These are phyloP conservation scores for Cicer chorassanicum DNA, from an alignment of 306 rosid species.

Conservation along the genomic window DNA sequence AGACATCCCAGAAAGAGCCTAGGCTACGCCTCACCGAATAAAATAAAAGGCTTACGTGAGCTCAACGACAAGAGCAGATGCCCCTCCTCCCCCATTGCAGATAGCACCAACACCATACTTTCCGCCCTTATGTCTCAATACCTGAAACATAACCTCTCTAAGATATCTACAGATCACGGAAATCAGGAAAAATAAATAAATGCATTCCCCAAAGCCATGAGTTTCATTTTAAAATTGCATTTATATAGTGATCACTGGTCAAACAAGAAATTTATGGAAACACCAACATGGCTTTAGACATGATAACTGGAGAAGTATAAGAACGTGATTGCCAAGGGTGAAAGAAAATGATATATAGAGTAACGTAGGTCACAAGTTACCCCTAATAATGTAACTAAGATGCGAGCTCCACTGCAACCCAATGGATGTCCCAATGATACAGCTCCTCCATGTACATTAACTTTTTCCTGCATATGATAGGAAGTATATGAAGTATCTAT, in stretches of 20 bases:
- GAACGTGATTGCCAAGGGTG: conserved; percentile 5
- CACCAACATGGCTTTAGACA: conserved; percentile 6
- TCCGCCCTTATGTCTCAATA: conserved; percentile 75
- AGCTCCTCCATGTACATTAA: conserved; percentile 89
- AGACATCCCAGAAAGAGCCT: background rate
- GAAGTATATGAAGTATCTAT: conserved; percentile 37
- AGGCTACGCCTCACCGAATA: background rate
- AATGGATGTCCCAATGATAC: conserved; percentile 95
- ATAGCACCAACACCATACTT: conserved; percentile 81
- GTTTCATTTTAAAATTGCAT: conserved; percentile 33
- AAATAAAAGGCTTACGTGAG: conserved; percentile 62
- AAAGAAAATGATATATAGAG: conserved; percentile 29
- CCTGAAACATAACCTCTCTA: conserved; percentile 58
- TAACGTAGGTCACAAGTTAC: conserved; percentile 50
- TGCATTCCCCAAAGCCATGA: background rate
- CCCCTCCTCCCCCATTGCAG: conserved; percentile 99
- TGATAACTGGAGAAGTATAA: conserved; percentile 8
- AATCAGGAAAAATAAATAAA: background rate
- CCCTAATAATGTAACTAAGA: conserved; percentile 87
- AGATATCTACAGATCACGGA: conserved; percentile 35
- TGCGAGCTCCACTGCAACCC: conserved; percentile 99
- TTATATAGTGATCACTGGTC: background rate
- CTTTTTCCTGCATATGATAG: conserved; percentile 66
- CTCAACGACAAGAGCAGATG: conserved; percentile 91
- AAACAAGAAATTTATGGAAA: background rate